Evolutionary conservation across 2,329 filamentous ascomycete genomes (phyloP).

Genomic region (Purpureocillium takamizusanense): DNA sequence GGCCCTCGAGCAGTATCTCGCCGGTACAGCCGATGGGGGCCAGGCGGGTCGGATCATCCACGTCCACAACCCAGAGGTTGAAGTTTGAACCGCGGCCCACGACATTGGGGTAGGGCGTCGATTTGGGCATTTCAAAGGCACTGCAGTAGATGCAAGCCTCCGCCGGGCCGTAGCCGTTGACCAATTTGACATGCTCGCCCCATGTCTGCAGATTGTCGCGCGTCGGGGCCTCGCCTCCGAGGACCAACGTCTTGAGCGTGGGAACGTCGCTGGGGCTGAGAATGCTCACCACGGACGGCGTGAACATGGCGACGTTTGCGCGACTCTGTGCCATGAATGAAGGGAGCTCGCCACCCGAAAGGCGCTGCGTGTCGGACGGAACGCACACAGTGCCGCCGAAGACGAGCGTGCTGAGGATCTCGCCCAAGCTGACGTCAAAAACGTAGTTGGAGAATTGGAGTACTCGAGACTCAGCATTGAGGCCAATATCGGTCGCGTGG

Average conservation of each 20-base stretch:
- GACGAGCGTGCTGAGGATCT: constrained; percentile 12
- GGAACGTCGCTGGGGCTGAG: constrained; percentile 8
- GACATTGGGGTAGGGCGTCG: not conserved
- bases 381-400: constrained; percentile 13
- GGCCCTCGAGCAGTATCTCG: constrained; percentile 16
- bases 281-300: constrained; percentile 9
- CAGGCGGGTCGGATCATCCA: constrained; percentile 8
- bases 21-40: constrained; percentile 11
- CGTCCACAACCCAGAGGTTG: constrained; percentile 12
- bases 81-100: constrained; percentile 7
- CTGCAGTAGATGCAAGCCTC: constrained; percentile 9
- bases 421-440: constrained; percentile 36
- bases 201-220: constrained; percentile 6
- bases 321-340: constrained; percentile 3
- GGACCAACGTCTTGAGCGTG: constrained; percentile 3
- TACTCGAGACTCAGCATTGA: constrained; percentile 38
- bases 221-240: constrained; percentile 7
- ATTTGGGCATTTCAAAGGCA: not conserved
- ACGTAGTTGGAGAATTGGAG: constrained; percentile 41
- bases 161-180: constrained; percentile 11
- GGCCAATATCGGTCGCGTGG: constrained; percentile 36
- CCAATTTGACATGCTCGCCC: constrained; percentile 8
- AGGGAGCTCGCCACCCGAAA: constrained; percentile 2
- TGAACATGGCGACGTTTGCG: constrained; percentile 8
- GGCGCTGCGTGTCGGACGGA: constrained; percentile 10